Evolutionary conservation across 495 filamentous ascomycete species (phyloP), one percentile per base, ranked within the genome.

Genomic region (Penicilliopsis zonata): DNA sequence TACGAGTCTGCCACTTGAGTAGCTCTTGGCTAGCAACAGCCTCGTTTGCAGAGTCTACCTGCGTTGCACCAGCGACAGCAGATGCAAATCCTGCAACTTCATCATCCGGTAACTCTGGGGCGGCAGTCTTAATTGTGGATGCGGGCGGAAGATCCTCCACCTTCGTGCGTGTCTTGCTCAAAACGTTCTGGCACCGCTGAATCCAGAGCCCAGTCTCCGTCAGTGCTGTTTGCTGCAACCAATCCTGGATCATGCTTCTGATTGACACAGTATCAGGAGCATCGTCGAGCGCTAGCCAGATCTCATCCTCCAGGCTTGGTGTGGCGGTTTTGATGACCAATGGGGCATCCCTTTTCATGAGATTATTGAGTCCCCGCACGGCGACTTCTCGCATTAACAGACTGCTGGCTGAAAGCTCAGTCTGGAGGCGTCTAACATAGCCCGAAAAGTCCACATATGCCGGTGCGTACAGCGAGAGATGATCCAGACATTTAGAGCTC

Each of bases 11-110:
- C 90, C 92, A 96, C 44, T 86, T 74, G 42, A 99, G 54, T 1
- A 90, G 69, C 51, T 99, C 90, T 51, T 90, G 86, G 16, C 82
- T 78, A 2, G 74, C 65, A 18, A 69, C 67, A 26, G 72, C 55
- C n/a, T 69, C 63, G 14, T 61, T 53, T 8, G 69, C 59, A 25
- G 73, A 59, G 8, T 86, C 80, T 22, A 78, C 75, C 31, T 65
- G 69, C 8, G 76, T 76, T 15, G 72, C 61, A 4, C 55, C 68
- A 10, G 76, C 76, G 22, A 70, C 67, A 12, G 79, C 74, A 16
- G 73, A 72, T 24, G 86, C 86, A 50, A 98, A 96, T 0, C 88
- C 90, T 28, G 90, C 88, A 23, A 92, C 87, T 49, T 99, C 90
- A 46, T 99, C 90, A 50, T 99, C 90, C 34, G 87, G 80, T 3